Evolutionary conservation across 805 yeast species (phyloP).

Genomic region (Yamadazyma tumulicola): DNA sequence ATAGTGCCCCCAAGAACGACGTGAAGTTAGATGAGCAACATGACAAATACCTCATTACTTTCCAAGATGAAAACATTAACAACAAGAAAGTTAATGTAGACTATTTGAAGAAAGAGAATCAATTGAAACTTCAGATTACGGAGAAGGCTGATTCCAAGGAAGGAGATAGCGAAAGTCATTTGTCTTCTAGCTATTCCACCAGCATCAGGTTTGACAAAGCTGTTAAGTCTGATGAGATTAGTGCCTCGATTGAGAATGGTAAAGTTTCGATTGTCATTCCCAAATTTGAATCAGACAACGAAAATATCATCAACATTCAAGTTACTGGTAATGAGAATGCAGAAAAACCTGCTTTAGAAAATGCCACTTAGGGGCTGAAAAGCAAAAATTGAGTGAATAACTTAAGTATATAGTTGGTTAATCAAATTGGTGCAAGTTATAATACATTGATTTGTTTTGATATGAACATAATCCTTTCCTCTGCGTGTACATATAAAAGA

Average conservation of each 20-base stretch:
- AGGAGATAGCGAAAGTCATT: slow-evolving; percentile 6
- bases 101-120: slow-evolving; percentile 19
- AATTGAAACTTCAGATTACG: slow-evolving; percentile 12
- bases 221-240: slow-evolving; percentile 17
- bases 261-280: slow-evolving; percentile 18
- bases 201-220: slow-evolving; percentile 18
- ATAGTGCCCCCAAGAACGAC: slow-evolving; percentile 8
- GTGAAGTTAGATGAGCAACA: slow-evolving; percentile 19
- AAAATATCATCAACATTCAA: too few relatives aligned
- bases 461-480: too few relatives aligned
- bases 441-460: too few relatives aligned
- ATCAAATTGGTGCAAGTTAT: too few relatives aligned
- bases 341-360: too few relatives aligned
- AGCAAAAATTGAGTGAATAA: too few relatives aligned
- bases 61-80: slow-evolving; percentile 11
- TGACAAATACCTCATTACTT: slow-evolving; percentile 20
- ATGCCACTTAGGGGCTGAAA: too few relatives aligned
- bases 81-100: slow-evolving; percentile 20
- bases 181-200: slow-evolving; percentile 14
- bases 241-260: slow-evolving; percentile 17
- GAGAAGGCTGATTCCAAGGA: slow-evolving; percentile 13
- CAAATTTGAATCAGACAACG: slow-evolving; percentile 11
- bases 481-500: too few relatives aligned
- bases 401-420: too few relatives aligned
- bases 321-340: too few relatives aligned